Percentiles rank a stretch among this genome's conserved stretches.
phyloP scores from a whole-genome alignment of 352 stramenopile species.

The Phytophthora pisi region DNA sequence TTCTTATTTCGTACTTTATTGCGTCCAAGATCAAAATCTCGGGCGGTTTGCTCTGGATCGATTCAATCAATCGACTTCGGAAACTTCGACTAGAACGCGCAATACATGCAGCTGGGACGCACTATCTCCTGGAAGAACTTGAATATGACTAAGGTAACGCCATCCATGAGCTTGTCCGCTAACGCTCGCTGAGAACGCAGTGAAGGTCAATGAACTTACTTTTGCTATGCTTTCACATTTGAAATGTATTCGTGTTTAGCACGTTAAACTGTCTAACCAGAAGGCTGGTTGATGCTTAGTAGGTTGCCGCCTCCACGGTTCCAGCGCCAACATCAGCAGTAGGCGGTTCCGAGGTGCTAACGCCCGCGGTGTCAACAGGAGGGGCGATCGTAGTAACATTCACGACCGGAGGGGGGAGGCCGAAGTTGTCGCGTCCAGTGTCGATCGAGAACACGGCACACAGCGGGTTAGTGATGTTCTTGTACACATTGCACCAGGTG shows the following conservation, averaged over 20 bases:
- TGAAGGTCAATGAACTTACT: no score
- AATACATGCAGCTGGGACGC: no score
- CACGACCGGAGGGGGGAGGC: slow-evolving; percentile 12
- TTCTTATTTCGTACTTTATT: no score
- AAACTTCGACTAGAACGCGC: no score
- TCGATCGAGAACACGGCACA: slow-evolving; percentile 52
- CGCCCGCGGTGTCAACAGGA: background rate
- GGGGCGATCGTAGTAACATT: slow-evolving; percentile 12
- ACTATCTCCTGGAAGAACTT: background rate
- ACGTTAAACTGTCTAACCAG: slow-evolving; percentile 1
- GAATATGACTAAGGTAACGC: background rate
- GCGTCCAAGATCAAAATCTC: no score
- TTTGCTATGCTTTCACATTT: background rate
- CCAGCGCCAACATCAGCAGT: slow-evolving; percentile 18
- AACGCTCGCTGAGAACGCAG: no score
- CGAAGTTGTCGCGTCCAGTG: slow-evolving; percentile 27
- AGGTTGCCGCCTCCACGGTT: slow-evolving; percentile 26
- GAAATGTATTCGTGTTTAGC: background rate
- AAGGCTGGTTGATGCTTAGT: slow-evolving; percentile 6
- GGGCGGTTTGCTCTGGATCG: no score
- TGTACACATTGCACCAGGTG: slow-evolving; percentile 72
- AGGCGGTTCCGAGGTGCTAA: slow-evolving; percentile 1
- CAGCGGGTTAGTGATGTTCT: slow-evolving; percentile 41
- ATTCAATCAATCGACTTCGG: no score
- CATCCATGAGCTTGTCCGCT: background rate